Evolutionary conservation across 768 basidiomycete genomes (phyloP).

Genomic region (Boletus tomentosulus): DNA sequence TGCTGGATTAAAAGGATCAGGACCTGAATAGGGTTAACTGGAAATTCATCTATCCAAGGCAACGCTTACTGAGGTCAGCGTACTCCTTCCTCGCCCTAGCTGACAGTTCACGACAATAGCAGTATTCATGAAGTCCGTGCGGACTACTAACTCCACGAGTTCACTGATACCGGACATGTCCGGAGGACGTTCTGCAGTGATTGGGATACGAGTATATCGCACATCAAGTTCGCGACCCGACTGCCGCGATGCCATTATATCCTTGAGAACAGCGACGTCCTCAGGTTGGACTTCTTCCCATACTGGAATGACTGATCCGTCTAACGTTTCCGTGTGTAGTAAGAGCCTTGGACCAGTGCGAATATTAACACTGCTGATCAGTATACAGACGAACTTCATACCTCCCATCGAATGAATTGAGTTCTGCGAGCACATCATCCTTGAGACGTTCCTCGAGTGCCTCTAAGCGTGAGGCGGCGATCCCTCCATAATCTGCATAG

Average conservation of each 20-base stretch:
- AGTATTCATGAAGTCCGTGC: slow-evolving; percentile 60
- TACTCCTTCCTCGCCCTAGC: slow-evolving; percentile 88
- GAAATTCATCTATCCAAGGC: not conserved
- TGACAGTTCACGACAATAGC: slow-evolving; percentile 96
- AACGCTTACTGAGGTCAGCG: slow-evolving; percentile 71
- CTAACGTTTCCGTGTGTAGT: slow-evolving; percentile 82
- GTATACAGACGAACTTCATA: slow-evolving; percentile 26
- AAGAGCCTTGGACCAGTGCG: slow-evolving; percentile 50
- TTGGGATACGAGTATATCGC: slow-evolving; percentile 80
- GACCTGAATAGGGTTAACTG: slow-evolving; percentile 41
- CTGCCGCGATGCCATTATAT: slow-evolving; percentile 71
- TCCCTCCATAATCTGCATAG: slow-evolving; percentile 85
- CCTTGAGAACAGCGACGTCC: slow-evolving; percentile 78
- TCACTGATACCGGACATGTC: slow-evolving; percentile 73
- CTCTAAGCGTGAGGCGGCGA: slow-evolving; percentile 86
- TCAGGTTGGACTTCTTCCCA: slow-evolving; percentile 84
- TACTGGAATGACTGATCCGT: slow-evolving; percentile 85
- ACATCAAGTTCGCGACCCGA: slow-evolving; percentile 52
- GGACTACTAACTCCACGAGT: slow-evolving; percentile 73
- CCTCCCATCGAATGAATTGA: slow-evolving; percentile 82
- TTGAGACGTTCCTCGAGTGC: slow-evolving; percentile 85
- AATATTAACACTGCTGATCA: not conserved
- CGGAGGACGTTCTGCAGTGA: slow-evolving; percentile 84
- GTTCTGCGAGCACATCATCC: slow-evolving; percentile 82
- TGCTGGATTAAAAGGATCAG: slow-evolving; percentile 78